phyloP scores from a whole-genome alignment of 495 filamentous ascomycete species.

The Staphylotrichum longicolle region DNA sequence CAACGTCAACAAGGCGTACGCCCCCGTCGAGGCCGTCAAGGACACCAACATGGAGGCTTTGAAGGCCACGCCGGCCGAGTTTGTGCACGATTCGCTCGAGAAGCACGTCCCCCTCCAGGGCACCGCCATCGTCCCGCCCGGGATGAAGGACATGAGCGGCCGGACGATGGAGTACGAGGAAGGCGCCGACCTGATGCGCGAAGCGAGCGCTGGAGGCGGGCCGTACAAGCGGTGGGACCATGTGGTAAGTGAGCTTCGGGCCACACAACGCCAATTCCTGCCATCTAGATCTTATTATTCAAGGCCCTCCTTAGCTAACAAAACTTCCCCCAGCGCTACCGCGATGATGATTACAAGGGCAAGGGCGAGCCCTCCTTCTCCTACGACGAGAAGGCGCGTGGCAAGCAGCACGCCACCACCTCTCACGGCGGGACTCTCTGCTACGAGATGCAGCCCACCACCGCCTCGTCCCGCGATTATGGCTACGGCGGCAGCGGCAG shows the following conservation, averaged over 20 bases:
- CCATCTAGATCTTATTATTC: too few relatives aligned
- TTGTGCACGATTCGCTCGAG: conserved; percentile 69
- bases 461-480: neutral
- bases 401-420: conserved; percentile 13
- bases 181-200: conserved; percentile 78
- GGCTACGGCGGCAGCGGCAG: neutral
- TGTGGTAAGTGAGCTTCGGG: conserved; percentile 51
- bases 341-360: conserved; percentile 68
- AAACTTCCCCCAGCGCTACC: conserved; percentile 55
- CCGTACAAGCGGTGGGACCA: conserved; percentile 66
- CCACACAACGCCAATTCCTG: too few relatives aligned
- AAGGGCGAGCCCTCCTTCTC: conserved; percentile 76
- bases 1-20: conserved; percentile 58
- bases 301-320: conserved; percentile 11
- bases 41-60: conserved; percentile 74
- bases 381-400: conserved; percentile 51
- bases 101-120: conserved; percentile 84
- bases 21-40: conserved; percentile 77
- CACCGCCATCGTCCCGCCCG: conserved; percentile 71
- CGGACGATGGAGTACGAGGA: conserved; percentile 77
- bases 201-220: conserved; percentile 56
- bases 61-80: conserved; percentile 77
- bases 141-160: conserved; percentile 62
- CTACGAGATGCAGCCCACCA: conserved; percentile 45
- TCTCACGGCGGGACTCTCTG: conserved; percentile 11